Base-by-base conservation (phyloP, 1,139 yeast species). In the Taphrina pruni region DNA sequence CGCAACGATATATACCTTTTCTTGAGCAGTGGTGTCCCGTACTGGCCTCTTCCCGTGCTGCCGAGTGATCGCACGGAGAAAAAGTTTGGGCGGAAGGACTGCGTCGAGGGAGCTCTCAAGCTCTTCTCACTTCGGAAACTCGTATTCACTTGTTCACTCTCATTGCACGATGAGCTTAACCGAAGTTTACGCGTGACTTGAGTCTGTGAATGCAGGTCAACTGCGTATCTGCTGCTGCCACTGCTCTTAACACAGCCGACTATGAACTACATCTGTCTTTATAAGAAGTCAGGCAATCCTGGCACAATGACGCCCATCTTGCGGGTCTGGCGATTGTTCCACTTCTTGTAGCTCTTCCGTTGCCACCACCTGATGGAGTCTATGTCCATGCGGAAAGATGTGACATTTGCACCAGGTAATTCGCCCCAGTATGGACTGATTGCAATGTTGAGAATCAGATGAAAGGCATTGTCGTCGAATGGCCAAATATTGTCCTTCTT, bases 301-400 rank as follows among this genome's bases (percentile, higher is more conserved):
- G 58, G 58, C 21, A 54, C 58, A 8, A 54, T 4, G 36, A 54
- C 58, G 1, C 58, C 58, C 58, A 54, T 54, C 58, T 54, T 38
- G 4, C 58, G 43, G 2, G 58, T 54, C 43, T 54, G 43, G 6
- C 9, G 11, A 11, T 14, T 36, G 43, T 54, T 35, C 58, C 58
- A 54, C 26, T 36, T 35, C 43, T 54, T 35, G 58, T 54, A 54
- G 35, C 43, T 54, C 45, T 36, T 54, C 1, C 58, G 58, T 17
- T 54, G 58, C 58, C 58, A 54, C 58, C 58, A 54, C 9, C 43
- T 54, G 58, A 54, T 54, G n/a, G 58, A 35, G 26, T 54, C 58
- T 0, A 54, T 43, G 26, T 54, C 58, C 43, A 54, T 32, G 7
- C 43, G 58, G 58, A 54, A 54, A 20, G 58, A 54, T 6, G 41